Percentiles rank a stretch among this genome's conserved stretches.
These are phyloP conservation scores for Theileria luwenshuni DNA, from an alignment of 169 alveolate species.

Conservation along the genomic window DNA sequence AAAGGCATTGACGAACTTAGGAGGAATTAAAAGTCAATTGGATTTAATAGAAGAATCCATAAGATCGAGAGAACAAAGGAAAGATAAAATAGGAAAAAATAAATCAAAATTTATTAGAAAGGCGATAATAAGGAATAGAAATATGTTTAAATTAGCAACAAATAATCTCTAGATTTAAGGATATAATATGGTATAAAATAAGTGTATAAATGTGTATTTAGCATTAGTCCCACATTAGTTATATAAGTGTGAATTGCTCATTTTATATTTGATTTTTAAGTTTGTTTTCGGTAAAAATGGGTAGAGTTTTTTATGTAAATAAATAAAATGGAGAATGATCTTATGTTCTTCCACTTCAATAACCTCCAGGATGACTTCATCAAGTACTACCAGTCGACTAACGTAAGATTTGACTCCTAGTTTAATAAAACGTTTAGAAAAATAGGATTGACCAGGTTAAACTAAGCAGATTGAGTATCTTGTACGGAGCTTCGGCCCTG, in stretches of 20 bases:
- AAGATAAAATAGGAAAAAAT: neutral
- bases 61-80: conserved; percentile 3
- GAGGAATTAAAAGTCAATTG: conserved; percentile 35
- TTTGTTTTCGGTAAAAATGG: no score
- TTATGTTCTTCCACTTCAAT: conserved; percentile 57
- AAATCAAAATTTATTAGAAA: conserved; percentile 5
- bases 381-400: conserved; percentile 57
- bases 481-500: conserved; percentile 64
- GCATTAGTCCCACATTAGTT: no score
- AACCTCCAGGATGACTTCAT: conserved; percentile 69
- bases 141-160: conserved; percentile 8
- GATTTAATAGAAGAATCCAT: conserved; percentile 20
- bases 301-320: neutral
- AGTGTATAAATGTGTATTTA: no score
- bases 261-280: neutral
- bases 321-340: conserved; percentile 38
- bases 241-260: no score
- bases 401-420: conserved; percentile 17
- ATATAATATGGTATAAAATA: no score
- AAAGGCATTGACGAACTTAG: conserved; percentile 55
- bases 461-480: conserved; percentile 59
- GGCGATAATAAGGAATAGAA: neutral
- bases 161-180: neutral
- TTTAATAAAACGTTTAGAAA: conserved; percentile 23
- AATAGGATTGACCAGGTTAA: conserved; percentile 64